Evolutionary conservation across 2,329 filamentous ascomycete species (phyloP), one percentile per base, ranked within the genome.

Genomic region (Fusarium cyanostomum): DNA sequence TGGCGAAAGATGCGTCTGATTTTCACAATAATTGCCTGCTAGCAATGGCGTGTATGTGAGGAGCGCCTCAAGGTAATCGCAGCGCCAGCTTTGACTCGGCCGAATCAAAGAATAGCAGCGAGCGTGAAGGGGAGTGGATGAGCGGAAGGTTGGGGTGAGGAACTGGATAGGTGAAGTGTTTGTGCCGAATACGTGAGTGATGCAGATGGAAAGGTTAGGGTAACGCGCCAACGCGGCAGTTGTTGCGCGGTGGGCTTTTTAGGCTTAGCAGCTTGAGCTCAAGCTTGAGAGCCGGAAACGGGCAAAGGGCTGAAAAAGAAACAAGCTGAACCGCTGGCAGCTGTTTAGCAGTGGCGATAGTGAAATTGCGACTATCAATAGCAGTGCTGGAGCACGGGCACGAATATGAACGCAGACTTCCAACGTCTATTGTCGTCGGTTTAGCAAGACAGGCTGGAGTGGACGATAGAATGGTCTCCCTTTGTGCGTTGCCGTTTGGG

Each of bases 401-500:
- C 42, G 49, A 39, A 38, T 54, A 31, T 41, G 31, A 30, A 53
- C 30, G 24, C 34, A 15, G 28, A 27, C 27, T 24, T n/a, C 15
- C n/a, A n/a, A 7, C 12, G 15, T n/a, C 39, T 27, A n/a, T 37
- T 37, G 35, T 26, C 46, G 51, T 56, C 26, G 56, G 18, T 52
- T 44, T n/a, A 28, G 16, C 24, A 35, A 34, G 48, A 42, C 33
- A 41, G 44, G 51, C 51, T 54, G 43, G 48, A 49, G 52, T 50
- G n/a, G 18, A 52, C 18, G 39, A 33, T 35, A 34, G 18, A 16
- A 50, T 56, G 55, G 49, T 43, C 49, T 28, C 45, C 24, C 43
- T 45, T 35, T 54, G 48, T 49, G 52, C 44, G 54, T 66, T 63
- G 46, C 62, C 62, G 45, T 57, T 66, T 59, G 63, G 51, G 62